These are phyloP conservation scores for Aspergillus ellipticus DNA, from an alignment of 495 filamentous ascomycete genomes.

Conservation along the genomic window DNA sequence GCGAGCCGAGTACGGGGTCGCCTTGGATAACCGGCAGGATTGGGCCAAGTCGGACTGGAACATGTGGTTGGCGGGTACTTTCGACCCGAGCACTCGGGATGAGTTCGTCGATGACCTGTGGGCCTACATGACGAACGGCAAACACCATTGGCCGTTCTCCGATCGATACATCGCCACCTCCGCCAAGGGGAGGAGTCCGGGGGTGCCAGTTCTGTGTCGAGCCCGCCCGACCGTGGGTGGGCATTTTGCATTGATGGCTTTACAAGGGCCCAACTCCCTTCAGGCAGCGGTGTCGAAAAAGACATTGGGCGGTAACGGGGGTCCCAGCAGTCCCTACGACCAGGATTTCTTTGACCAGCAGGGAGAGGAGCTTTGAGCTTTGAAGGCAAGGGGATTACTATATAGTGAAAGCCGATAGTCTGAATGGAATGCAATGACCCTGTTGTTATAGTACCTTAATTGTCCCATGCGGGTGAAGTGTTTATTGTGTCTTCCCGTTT, in stretches of 20 bases:
- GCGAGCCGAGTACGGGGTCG: conserved; percentile 39
- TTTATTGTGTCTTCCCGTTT: no score
- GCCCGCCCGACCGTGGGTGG: conserved; percentile 55
- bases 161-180: conserved; percentile 42
- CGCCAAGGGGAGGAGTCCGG: conserved; percentile 33
- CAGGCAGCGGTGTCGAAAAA: conserved; percentile 16
- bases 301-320: neutral
- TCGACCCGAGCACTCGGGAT: conserved; percentile 25
- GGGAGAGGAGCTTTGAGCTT: conserved; percentile 21
- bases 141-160: conserved; percentile 47
- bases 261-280: conserved; percentile 31
- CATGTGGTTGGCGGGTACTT: conserved; percentile 42
- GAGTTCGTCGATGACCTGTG: conserved; percentile 42
- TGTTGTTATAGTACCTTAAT: no score
- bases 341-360: conserved; percentile 4
- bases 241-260: conserved; percentile 51
- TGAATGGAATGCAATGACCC: no score
- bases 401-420: no score
- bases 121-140: conserved; percentile 46
- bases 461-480: no score
- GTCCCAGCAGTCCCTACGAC: neutral
- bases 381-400: no score
- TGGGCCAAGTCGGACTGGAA: conserved; percentile 53
- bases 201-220: conserved; percentile 37
- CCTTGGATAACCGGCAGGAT: conserved; percentile 40